Conservation (phyloP, 768 basidiomycete species). For the Leccinum boreale region DNA sequence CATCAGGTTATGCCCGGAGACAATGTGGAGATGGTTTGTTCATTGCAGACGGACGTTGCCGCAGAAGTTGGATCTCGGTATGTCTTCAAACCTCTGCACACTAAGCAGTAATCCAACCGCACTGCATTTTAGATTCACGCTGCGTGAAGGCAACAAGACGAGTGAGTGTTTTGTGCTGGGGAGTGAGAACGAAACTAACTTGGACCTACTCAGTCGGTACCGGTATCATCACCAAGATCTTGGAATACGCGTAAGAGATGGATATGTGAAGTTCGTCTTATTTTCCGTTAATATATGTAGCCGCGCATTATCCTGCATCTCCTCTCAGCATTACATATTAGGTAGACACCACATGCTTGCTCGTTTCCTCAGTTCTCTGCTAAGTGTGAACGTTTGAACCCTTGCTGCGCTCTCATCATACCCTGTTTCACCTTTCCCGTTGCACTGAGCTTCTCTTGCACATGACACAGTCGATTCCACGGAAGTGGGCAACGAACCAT, state of each 20-base stretch:
- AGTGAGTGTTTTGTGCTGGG: slow-evolving; percentile 42
- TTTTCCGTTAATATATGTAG: slow-evolving; percentile 18
- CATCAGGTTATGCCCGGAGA: slow-evolving; percentile 92
- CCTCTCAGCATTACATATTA: slow-evolving; percentile 21
- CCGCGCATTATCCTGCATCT: slow-evolving; percentile 16
- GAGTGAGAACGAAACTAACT: slow-evolving; percentile 10
- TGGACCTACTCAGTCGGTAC: slow-evolving; percentile 66
- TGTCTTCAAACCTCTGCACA: slow-evolving; percentile 5
- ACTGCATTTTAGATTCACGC: slow-evolving; percentile 58
- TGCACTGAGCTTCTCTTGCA: neutral
- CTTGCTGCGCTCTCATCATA: neutral
- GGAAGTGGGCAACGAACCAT: neutral
- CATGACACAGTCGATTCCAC: neutral
- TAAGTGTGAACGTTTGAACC: neutral
- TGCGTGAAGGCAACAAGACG: slow-evolving; percentile 93
- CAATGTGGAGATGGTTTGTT: slow-evolving; percentile 90
- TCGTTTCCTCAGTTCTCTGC: neutral
- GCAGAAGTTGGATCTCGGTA: slow-evolving; percentile 83
- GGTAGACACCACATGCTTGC: slow-evolving; percentile 2
- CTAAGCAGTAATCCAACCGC: neutral
- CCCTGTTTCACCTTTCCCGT: neutral
- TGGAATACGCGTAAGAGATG: slow-evolving; percentile 39
- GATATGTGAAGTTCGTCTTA: slow-evolving; percentile 12
- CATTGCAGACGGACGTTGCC: slow-evolving; percentile 81
- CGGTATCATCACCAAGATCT: slow-evolving; percentile 86